phyloP scores from a whole-genome alignment of 371 early-diverging fungal species.

The Dentiscutata heterogama region DNA sequence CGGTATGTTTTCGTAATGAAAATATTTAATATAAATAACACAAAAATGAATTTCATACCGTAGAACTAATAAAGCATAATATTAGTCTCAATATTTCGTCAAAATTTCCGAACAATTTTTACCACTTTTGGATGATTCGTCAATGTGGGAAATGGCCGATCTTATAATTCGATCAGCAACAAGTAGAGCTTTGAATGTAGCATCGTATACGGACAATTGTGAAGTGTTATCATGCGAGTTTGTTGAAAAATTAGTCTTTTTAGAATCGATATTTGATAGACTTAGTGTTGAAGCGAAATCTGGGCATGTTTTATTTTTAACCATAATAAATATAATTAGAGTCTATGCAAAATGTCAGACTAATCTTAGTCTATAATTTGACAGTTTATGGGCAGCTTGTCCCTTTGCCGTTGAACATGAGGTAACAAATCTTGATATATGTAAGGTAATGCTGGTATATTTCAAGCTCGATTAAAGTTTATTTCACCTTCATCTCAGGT shows the following conservation, averaged over 20 bases:
- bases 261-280: neutral
- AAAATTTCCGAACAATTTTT: constrained; percentile 36
- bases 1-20: constrained; percentile 7
- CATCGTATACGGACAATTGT: neutral
- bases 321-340: too few relatives aligned
- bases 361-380: neutral
- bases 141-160: constrained; percentile 17
- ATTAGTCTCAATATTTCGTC: constrained; percentile 14
- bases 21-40: neutral
- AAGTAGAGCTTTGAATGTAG: neutral
- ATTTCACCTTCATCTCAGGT: neutral
- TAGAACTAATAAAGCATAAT: neutral
- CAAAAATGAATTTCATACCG: too few relatives aligned
- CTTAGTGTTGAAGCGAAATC: constrained; percentile 14
- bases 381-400: constrained; percentile 22
- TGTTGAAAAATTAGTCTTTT: constrained; percentile 39
- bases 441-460: too few relatives aligned
- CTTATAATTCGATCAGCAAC: constrained; percentile 33
- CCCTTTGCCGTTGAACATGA: constrained; percentile 31
- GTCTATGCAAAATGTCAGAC: too few relatives aligned
- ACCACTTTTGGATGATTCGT: constrained; percentile 25
- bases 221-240: constrained; percentile 13
- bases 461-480: too few relatives aligned
- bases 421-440: neutral
- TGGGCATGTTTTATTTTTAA: constrained; percentile 14